A percentile compares a stretch with the other conserved stretches of the same genome.
These are phyloP conservation scores for Kandelia obovata DNA, from an alignment of 345 rosid species.

Conservation along the genomic window DNA sequence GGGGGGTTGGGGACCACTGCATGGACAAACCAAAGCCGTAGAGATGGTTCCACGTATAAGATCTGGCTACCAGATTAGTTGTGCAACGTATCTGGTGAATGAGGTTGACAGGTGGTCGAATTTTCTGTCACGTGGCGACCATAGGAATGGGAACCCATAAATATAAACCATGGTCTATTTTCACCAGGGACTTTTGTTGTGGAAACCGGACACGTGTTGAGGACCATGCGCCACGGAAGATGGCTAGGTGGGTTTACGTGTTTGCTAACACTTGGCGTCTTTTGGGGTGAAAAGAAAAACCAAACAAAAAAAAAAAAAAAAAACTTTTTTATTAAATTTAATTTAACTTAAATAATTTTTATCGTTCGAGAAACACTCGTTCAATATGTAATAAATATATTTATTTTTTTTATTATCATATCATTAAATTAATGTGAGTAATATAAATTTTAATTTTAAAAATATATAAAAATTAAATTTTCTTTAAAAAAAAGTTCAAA, in stretches of 20 bases:
- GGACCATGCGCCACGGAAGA: background rate
- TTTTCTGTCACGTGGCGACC: constrained; percentile 13
- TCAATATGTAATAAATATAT: no score
- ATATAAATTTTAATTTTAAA: no score
- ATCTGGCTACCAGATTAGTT: constrained; percentile 23
- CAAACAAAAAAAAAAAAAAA: no score
- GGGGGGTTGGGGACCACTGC: constrained; percentile 7
- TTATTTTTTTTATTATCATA: no score
- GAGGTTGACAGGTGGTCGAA: constrained; percentile 23
- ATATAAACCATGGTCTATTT: background rate
- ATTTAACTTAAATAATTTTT: no score
- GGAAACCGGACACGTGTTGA: background rate
- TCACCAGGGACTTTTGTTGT: background rate
- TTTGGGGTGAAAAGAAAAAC: no score
- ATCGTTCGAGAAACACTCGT: no score
- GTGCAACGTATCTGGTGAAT: constrained; percentile 11
- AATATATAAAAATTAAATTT: no score
- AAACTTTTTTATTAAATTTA: no score
- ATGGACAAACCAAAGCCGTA: background rate
- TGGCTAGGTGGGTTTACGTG: background rate
- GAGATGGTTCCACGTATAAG: constrained; percentile 19
- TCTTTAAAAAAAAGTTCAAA: no score
- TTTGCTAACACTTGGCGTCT: background rate
- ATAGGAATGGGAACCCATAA: background rate
- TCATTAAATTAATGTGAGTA: no score